Evolutionary conservation across 768 basidiomycete species (phyloP).

Genomic region (Xanthoconium purpureum): DNA sequence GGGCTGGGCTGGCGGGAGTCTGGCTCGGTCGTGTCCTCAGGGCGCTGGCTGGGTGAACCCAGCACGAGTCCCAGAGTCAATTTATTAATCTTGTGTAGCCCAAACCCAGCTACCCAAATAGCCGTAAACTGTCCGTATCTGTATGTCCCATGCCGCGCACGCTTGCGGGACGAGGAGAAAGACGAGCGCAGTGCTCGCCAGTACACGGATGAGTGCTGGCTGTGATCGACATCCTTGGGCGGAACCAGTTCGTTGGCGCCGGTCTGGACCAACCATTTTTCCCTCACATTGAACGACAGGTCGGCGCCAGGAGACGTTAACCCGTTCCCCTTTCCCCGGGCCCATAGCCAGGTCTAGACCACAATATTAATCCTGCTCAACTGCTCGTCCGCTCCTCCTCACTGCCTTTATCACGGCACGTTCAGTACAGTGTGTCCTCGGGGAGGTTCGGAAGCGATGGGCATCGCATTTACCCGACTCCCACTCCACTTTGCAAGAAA

Average conservation of each 20-base stretch:
- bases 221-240: constrained; percentile 26
- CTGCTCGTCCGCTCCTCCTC: background rate
- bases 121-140: constrained; percentile 20
- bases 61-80: constrained; percentile 17
- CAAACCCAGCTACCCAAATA: constrained; percentile 27
- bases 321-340: constrained; percentile 4
- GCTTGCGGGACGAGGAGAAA: background rate
- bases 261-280: constrained; percentile 25
- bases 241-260: constrained; percentile 14
- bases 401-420: no score
- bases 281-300: constrained; percentile 15
- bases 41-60: constrained; percentile 10
- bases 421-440: no score
- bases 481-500: no score
- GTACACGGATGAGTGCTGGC: constrained; percentile 10
- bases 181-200: background rate
- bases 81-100: constrained; percentile 25
- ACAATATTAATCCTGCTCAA: background rate
- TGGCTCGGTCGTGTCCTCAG: background rate
- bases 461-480: no score
- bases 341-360: constrained; percentile 18
- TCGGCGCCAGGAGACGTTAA: constrained; percentile 26
- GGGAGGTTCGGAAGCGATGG: no score
- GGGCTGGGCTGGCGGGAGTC: constrained; percentile 7
- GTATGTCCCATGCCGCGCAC: background rate